These are phyloP conservation scores for Ascochyta viciae-villosae DNA, from an alignment of 2,329 filamentous ascomycete genomes.

Conservation along the genomic window DNA sequence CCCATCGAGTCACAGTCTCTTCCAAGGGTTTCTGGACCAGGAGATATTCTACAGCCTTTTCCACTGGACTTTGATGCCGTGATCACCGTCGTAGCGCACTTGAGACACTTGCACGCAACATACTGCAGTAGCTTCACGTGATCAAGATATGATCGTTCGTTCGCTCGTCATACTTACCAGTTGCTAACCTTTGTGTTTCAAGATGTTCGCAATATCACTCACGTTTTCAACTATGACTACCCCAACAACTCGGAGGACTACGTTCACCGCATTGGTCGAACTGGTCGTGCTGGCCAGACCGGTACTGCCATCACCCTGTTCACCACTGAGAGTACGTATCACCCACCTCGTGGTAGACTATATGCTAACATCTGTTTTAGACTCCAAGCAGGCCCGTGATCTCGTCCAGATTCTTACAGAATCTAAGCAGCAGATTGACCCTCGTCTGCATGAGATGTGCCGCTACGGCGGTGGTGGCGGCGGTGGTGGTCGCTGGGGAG, in stretches of 20 bases:
- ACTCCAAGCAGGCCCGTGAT: constrained; percentile 80
- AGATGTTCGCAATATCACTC: constrained; percentile 99
- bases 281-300: constrained; percentile 78
- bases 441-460: constrained; percentile 93
- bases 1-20: constrained; percentile 69
- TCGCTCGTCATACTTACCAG: constrained; percentile 54
- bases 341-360: no score
- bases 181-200: constrained; percentile 82
- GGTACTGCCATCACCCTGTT: constrained; percentile 99
- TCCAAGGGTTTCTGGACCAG: constrained; percentile 73
- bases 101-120: constrained; percentile 64
- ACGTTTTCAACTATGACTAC: constrained; percentile 99
- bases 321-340: constrained; percentile 93
- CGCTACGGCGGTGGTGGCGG: constrained; percentile 88
- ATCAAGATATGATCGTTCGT: constrained; percentile 61
- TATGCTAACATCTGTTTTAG: constrained; percentile 48
- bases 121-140: constrained; percentile 65
- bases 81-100: constrained; percentile 56
- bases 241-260: constrained; percentile 86
- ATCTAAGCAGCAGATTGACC: constrained; percentile 98
- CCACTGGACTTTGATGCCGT: constrained; percentile 54
- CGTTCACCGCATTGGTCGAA: constrained; percentile 73
- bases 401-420: constrained; percentile 91
- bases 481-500: constrained; percentile 71
- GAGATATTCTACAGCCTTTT: constrained; percentile 62